Evolutionary conservation across 805 yeast species (phyloP).

Genomic region (Zygoascus ofunaensis): DNA sequence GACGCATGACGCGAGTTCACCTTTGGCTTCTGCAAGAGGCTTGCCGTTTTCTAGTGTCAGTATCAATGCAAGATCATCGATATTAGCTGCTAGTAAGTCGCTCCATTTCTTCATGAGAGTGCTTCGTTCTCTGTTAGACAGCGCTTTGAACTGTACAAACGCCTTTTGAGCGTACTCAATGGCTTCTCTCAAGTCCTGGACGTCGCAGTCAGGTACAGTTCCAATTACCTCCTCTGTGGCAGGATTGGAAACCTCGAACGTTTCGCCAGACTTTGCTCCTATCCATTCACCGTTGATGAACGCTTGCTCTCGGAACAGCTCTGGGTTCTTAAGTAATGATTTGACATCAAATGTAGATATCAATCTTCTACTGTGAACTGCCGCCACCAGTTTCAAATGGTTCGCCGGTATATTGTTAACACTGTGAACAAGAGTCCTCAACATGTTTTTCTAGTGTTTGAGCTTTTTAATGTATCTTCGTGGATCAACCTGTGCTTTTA

Average conservation of each 20-base stretch:
- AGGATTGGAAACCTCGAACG: conserved; percentile 68
- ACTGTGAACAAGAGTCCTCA: no score
- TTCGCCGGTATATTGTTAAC: no score
- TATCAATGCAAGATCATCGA: conserved; percentile 55
- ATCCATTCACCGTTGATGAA: conserved; percentile 69
- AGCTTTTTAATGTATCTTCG: no score
- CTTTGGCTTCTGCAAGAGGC: conserved; percentile 59
- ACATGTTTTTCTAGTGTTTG: no score
- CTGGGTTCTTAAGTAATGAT: conserved; percentile 14
- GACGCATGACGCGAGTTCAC: conserved; percentile 59
- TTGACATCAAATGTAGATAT: background rate
- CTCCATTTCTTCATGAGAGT: conserved; percentile 44
- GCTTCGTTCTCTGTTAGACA: conserved; percentile 50
- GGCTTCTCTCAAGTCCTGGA: conserved; percentile 44
- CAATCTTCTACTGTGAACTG: no score
- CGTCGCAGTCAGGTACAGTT: conserved; percentile 46
- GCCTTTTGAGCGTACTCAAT: conserved; percentile 47
- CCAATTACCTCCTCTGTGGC: conserved; percentile 48
- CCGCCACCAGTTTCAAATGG: no score
- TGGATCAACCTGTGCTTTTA: no score
- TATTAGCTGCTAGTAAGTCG: conserved; percentile 45
- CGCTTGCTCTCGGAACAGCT: conserved; percentile 18
- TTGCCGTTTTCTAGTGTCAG: conserved; percentile 70
- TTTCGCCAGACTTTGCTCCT: conserved; percentile 31
- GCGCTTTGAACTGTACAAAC: conserved; percentile 42